These are phyloP conservation scores for Apophysomyces ossiformis DNA, from an alignment of 371 early-diverging fungal genomes.

Conservation along the genomic window DNA sequence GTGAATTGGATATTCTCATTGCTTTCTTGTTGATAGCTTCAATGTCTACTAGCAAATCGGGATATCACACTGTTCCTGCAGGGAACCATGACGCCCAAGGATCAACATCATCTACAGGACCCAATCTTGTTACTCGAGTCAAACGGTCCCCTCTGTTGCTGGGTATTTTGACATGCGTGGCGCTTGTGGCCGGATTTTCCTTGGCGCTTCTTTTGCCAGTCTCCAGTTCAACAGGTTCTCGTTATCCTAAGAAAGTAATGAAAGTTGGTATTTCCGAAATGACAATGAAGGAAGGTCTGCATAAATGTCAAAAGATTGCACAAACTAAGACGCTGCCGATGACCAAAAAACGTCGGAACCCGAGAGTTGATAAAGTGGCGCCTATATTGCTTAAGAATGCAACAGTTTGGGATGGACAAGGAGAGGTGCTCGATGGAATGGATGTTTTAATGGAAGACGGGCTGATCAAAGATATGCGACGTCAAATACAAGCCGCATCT, in stretches of 20 bases:
- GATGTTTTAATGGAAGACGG: constrained; percentile 62
- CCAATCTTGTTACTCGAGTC: background rate
- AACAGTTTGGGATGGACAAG: constrained; percentile 63
- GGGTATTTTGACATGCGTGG: background rate
- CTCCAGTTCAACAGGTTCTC: background rate
- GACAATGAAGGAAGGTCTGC: constrained; percentile 25
- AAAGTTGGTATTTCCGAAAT: constrained; percentile 26
- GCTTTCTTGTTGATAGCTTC: background rate
- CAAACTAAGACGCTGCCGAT: background rate
- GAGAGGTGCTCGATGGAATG: constrained; percentile 39
- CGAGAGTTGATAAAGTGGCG: constrained; percentile 17
- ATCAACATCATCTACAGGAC: background rate
- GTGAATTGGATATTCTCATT: background rate
- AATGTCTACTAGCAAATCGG: background rate
- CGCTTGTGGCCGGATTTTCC: background rate
- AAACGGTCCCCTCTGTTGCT: background rate
- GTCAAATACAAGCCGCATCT: constrained; percentile 32
- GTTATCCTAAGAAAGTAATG: background rate
- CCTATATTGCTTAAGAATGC: constrained; percentile 54
- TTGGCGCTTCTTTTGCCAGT: background rate
- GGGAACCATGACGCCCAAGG: background rate
- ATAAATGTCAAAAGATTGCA: constrained; percentile 20
- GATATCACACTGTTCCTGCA: background rate
- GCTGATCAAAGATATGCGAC: constrained; percentile 49
- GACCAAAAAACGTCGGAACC: constrained; percentile 19